Evolutionary conservation across 352 stramenopile species (phyloP).

Genomic region (Globisporangium ultimum): DNA sequence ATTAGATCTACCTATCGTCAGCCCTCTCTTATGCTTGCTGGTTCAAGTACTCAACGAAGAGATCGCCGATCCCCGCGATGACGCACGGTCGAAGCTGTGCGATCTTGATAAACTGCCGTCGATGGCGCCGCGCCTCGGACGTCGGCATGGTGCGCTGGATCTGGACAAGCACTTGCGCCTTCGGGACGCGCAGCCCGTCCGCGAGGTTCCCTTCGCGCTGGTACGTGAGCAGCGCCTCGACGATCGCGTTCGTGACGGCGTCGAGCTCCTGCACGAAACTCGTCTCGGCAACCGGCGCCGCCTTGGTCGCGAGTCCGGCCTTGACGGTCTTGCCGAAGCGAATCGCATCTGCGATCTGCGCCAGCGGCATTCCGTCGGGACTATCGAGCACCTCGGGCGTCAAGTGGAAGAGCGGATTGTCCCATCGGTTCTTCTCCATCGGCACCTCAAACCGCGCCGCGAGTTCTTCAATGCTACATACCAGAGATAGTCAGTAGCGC

Average conservation of each 20-base stretch:
- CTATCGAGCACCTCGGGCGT: slow-evolving; percentile 37
- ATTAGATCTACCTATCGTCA: background rate
- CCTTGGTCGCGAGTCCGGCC: slow-evolving; percentile 62
- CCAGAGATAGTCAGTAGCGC: background rate
- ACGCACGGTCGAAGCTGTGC: slow-evolving; percentile 55
- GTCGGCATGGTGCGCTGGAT: slow-evolving; percentile 52
- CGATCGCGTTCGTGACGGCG: slow-evolving; percentile 44
- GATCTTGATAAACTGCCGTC: slow-evolving; percentile 83
- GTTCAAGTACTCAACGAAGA: slow-evolving; percentile 79
- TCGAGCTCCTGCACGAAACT: slow-evolving; percentile 78
- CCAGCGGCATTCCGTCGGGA: slow-evolving; percentile 35
- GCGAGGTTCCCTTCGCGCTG: slow-evolving; percentile 65
- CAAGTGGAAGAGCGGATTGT: slow-evolving; percentile 84
- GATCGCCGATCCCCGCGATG: slow-evolving; percentile 46
- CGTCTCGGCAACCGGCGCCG: slow-evolving; percentile 49
- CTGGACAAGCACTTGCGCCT: slow-evolving; percentile 23
- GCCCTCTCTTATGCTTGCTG: slow-evolving; percentile 41
- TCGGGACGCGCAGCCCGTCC: slow-evolving; percentile 41
- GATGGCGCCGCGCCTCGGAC: slow-evolving; percentile 61
- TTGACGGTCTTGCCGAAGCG: slow-evolving; percentile 64
- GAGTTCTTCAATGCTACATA: slow-evolving; percentile 77
- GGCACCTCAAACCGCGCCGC: slow-evolving; percentile 89
- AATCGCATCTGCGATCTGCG: slow-evolving; percentile 52
- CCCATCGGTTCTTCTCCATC: slow-evolving; percentile 92
- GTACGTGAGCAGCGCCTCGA: slow-evolving; percentile 54